Base-by-base conservation (phyloP, 2,329 filamentous ascomycete genomes). In the Neocatenulostroma microsporum region DNA sequence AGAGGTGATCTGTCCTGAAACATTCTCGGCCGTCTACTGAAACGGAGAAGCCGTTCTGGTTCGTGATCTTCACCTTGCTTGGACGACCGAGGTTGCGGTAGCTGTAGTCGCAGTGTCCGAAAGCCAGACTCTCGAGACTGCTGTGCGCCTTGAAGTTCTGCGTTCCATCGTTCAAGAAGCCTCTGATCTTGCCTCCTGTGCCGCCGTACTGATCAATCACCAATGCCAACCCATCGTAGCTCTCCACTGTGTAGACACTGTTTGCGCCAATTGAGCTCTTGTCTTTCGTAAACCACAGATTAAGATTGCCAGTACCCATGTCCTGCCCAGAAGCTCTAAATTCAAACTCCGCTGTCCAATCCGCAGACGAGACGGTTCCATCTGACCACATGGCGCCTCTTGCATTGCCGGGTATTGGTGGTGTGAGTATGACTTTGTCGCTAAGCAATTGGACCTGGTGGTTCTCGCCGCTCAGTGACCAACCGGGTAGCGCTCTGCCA, bases 11-110 rank as follows among this genome's bases (percentile, higher is more conserved):
- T 35, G 79, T 89, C 56, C 85, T 76, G 65, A 98, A 95, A 68
- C 91, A 98, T 26, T 76, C 66, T 36, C 73, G 70, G 41, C 81
- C 81, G 57, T 96, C 91, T 21, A 96, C 70, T 35, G 80, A 75
- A 40, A 98, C 88, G 49, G 78, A 74, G 57, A 98, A 82, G 36
- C 68, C 69, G 28, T 69, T 69, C 28, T 69, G 62, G 55, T 76
- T 71, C 47, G 84, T 83, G 55, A 98, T 60, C 60, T 82, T 83
- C 55, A 98, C 64, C 53, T 83, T 77, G 30, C 84, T 87, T 12
- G 87, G 82, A 4, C 83, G 76, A 13, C 91, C 91, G 15, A 93
- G 73, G 63, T 98, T 98, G 49, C 91, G 83, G 69, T 95, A 98
- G 30, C 77, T 63, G 60, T 91, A 91, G 54, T 81, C 76, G 69